Base-by-base conservation (phyloP, 345 rosid species). In the Gossypium herbaceum region DNA sequence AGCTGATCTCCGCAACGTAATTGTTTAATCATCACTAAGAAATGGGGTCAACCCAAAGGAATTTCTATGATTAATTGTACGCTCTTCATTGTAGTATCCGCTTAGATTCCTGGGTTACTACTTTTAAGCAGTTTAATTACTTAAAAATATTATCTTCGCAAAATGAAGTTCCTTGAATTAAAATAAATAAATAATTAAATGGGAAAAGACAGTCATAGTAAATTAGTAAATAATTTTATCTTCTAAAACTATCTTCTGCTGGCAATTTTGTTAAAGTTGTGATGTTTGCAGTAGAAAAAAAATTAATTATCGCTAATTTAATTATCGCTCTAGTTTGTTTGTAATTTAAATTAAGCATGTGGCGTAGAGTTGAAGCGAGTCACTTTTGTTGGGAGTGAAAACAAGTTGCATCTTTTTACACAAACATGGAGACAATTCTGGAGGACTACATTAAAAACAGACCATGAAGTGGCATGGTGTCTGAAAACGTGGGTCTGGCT, bases 391-490 rank as follows among this genome's bases (percentile, higher is more conserved):
- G 62, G 24, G 27, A 22, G 16, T 81, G 52, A 74, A 5, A 75
- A 78, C 79, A 75, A 78, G 75, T 47, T 68, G 75, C 73, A 45
- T 72, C 39, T 47, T 61, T 72, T 62, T 63, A 22, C 29, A 3
- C 48, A 57, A 24, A 68, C 52, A 50, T 61, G 48, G 9, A 61
- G 71, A 68, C 47, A 66, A 27, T 44, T 51, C 56, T 59, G 34
- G 12, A 59, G 12, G 25, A 43, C 56, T 20, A 20, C 16, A 13
- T 20, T 69, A 9, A 1, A 64, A 16, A 73, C 61, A 45, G 44
- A 63, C 51, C 58, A 51, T 17, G 64, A 54, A 41, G 48, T 13
- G 41, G 57, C 54, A 24, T 2, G n/a, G 44, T 17, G 73, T 68
- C 59, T 68, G 44, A 68, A 68, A 51, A 25, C 27, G 72, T 68